These are phyloP conservation scores for Plantago coronopus DNA, from an alignment of 305 asterid genomes.

Conservation along the genomic window DNA sequence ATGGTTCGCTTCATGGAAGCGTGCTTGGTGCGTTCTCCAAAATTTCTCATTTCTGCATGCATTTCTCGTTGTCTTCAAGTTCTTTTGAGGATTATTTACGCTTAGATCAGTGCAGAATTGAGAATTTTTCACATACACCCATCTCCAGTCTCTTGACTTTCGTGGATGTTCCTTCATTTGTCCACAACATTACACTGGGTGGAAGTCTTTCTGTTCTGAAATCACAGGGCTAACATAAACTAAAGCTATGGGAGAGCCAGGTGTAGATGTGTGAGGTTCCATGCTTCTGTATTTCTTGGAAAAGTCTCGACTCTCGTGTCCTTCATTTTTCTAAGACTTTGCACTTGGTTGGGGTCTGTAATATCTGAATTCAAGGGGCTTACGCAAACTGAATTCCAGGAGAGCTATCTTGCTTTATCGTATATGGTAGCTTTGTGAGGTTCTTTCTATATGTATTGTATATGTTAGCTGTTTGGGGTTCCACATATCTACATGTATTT, in stretches of 20 bases:
- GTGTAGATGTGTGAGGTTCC: too few species aligned
- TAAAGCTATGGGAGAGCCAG: neutral
- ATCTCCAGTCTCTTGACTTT: neutral
- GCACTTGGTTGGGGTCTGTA: too few species aligned
- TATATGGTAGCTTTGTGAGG: neutral
- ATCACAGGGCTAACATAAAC: neutral
- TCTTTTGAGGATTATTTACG: neutral
- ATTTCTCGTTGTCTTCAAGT: conserved; percentile 6
- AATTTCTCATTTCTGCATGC: conserved; percentile 3
- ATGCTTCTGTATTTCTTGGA: too few species aligned
- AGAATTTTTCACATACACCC: neutral
- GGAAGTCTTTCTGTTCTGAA: neutral
- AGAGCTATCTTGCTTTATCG: neutral
- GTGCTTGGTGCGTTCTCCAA: conserved; percentile 66
- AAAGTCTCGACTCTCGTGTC: too few species aligned
- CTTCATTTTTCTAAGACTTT: too few species aligned
- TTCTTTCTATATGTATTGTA: neutral
- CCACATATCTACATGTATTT: neutral
- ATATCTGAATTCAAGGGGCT: too few species aligned
- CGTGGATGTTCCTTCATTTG: neutral
- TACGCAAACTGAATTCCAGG: too few species aligned
- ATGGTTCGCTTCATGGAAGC: conserved; percentile 93
- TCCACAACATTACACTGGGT: neutral
- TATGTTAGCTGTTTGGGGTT: neutral
- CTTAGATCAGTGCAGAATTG: neutral